Evolutionary conservation across 805 yeast species (phyloP).

Genomic region (Suhomyces sp.): DNA sequence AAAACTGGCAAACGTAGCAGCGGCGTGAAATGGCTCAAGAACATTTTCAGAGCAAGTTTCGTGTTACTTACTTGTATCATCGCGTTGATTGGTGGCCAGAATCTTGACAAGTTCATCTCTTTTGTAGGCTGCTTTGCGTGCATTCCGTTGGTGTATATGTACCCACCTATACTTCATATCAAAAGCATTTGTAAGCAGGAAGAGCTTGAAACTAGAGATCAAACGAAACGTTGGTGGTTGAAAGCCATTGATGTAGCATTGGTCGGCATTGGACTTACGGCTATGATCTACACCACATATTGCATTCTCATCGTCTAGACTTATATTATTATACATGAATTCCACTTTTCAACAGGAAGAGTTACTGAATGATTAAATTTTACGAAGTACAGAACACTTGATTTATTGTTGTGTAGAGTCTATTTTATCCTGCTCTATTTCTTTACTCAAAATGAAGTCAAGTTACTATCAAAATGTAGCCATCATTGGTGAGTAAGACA

Average conservation of each 20-base stretch:
- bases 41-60: conserved; percentile 50
- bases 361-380: background rate
- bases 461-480: too few species aligned
- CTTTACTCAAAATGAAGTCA: too few species aligned
- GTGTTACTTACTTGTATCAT: conserved; percentile 54
- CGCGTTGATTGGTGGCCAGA: conserved; percentile 66
- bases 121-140: conserved; percentile 84
- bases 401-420: background rate
- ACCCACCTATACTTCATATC: conserved; percentile 75
- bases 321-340: background rate
- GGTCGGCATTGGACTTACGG: conserved; percentile 53
- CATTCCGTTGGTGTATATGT: conserved; percentile 80
- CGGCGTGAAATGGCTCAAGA: conserved; percentile 64
- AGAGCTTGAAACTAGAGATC: conserved; percentile 17
- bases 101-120: conserved; percentile 71
- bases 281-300: conserved; percentile 67
- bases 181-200: conserved; percentile 43
- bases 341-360: background rate
- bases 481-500: too few species aligned
- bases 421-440: too few species aligned
- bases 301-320: conserved; percentile 24
- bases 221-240: conserved; percentile 33
- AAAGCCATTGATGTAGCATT: conserved; percentile 48
- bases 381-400: background rate
- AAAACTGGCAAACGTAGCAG: conserved; percentile 55